Evolutionary conservation across 1,139 yeast species (phyloP).

Genomic region (Pichia sp.): DNA sequence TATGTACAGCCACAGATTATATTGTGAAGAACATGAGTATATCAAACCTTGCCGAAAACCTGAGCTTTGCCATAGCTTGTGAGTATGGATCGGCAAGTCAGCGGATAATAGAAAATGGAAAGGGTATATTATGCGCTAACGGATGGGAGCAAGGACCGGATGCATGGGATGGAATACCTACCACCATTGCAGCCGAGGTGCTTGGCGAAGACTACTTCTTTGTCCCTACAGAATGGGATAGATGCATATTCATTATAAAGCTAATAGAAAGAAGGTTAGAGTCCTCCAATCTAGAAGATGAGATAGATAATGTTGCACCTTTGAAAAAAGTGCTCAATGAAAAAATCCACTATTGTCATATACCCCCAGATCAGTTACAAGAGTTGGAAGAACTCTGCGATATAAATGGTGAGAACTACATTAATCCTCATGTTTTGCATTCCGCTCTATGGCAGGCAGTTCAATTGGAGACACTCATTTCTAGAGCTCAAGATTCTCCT

Average conservation of each 20-base stretch:
- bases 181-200: conserved; percentile 38
- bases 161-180: conserved; percentile 46
- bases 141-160: conserved; percentile 43
- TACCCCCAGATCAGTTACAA: conserved; percentile 42
- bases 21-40: conserved; percentile 35
- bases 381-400: conserved; percentile 39
- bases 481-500: conserved; percentile 24
- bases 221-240: conserved; percentile 50
- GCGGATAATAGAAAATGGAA: conserved; percentile 41
- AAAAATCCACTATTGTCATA: conserved; percentile 43
- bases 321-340: conserved; percentile 35
- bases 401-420: conserved; percentile 33
- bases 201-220: conserved; percentile 46
- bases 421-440: conserved; percentile 36
- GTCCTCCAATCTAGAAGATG: conserved; percentile 6
- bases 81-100: conserved; percentile 44
- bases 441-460: conserved; percentile 47
- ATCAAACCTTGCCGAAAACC: conserved; percentile 34
- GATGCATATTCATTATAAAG: conserved; percentile 42
- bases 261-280: conserved; percentile 35
- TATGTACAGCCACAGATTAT: conserved; percentile 39
- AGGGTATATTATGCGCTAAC: conserved; percentile 41
- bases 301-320: conserved; percentile 13
- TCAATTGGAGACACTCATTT: conserved; percentile 36
- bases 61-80: conserved; percentile 39